Conservation (phyloP, 2,329 filamentous ascomycete species). For the Triangularia verruculosa region DNA sequence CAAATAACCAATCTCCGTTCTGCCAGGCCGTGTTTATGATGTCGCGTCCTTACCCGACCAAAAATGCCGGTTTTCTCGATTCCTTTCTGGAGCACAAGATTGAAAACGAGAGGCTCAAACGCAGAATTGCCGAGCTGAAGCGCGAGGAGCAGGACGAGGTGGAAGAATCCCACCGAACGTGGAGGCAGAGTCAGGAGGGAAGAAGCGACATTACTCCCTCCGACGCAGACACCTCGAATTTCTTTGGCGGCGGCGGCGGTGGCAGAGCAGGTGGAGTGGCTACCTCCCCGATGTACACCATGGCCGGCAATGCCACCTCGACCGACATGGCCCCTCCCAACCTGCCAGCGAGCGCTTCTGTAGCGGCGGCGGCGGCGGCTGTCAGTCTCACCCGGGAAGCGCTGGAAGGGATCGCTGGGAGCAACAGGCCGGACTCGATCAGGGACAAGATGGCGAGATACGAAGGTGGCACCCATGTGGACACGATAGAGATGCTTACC, state of each 20-base stretch:
- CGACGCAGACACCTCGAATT: constrained; percentile 37
- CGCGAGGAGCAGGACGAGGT: constrained; percentile 80
- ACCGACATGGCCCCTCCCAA: constrained; percentile 63
- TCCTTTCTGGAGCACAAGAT: constrained; percentile 96
- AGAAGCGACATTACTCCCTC: constrained; percentile 53
- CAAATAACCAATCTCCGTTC: constrained; percentile 63
- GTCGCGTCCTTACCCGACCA: constrained; percentile 84
- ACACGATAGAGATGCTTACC: constrained; percentile 90
- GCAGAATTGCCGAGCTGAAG: constrained; percentile 80
- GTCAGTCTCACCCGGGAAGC: constrained; percentile 73
- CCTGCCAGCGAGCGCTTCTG: constrained; percentile 54
- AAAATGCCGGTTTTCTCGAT: constrained; percentile 79
- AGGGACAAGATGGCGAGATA: constrained; percentile 82
- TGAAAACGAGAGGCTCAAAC: constrained; percentile 83
- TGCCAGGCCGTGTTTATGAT: constrained; percentile 94
- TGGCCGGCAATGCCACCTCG: not conserved
- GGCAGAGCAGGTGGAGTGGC: not conserved
- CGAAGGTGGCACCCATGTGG: constrained; percentile 68
- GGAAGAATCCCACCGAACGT: constrained; percentile 62
- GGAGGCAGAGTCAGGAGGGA: constrained; percentile 56
- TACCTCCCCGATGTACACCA: constrained; percentile 2
- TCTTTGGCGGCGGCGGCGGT: constrained; percentile 12
- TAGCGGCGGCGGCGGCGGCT: constrained; percentile 32
- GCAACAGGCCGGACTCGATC: constrained; percentile 65
- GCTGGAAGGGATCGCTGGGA: constrained; percentile 68